A percentile compares a stretch with the other conserved stretches of the same genome.
phyloP scores from a whole-genome alignment of 1,139 yeast genomes.

The Nakaseomyces delphensis region DNA sequence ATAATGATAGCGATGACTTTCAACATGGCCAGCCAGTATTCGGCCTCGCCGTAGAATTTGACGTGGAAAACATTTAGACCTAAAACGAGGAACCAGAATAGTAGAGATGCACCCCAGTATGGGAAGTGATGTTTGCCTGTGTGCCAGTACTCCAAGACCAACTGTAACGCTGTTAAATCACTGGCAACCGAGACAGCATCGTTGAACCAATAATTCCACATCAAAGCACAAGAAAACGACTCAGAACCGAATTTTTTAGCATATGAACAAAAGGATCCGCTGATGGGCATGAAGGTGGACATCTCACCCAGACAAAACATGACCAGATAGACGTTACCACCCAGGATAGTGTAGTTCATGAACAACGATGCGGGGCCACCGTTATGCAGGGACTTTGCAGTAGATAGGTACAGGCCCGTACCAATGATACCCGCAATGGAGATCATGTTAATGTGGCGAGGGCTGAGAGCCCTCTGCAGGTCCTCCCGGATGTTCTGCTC shows the following conservation, averaged over 20 bases:
- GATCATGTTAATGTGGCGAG: slow-evolving; percentile 53
- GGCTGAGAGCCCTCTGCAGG: slow-evolving; percentile 37
- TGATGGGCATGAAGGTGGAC: slow-evolving; percentile 53
- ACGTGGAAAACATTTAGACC: slow-evolving; percentile 48
- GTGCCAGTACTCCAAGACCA: slow-evolving; percentile 53
- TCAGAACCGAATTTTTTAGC: slow-evolving; percentile 55
- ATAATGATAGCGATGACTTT: slow-evolving; percentile 49
- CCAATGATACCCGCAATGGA: slow-evolving; percentile 63
- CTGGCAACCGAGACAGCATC: slow-evolving; percentile 56
- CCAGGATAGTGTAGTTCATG: slow-evolving; percentile 50
- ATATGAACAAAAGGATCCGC: slow-evolving; percentile 55
- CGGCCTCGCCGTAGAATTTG: slow-evolving; percentile 53
- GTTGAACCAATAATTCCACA: slow-evolving; percentile 57
- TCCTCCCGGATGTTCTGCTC: slow-evolving; percentile 17
- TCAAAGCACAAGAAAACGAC: slow-evolving; percentile 54
- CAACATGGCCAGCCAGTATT: slow-evolving; percentile 56
- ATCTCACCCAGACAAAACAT: slow-evolving; percentile 60
- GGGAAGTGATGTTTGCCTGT: slow-evolving; percentile 39
- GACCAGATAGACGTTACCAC: slow-evolving; percentile 49
- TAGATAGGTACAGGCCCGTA: slow-evolving; percentile 54
- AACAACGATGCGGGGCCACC: slow-evolving; percentile 63
- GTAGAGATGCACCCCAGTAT: slow-evolving; percentile 47
- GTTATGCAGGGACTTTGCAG: slow-evolving; percentile 48
- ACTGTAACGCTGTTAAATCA: slow-evolving; percentile 52
- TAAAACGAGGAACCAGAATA: slow-evolving; percentile 51